Base-by-base conservation (phyloP, 2,329 filamentous ascomycete genomes). In the Basipetospora chlamydospora region DNA sequence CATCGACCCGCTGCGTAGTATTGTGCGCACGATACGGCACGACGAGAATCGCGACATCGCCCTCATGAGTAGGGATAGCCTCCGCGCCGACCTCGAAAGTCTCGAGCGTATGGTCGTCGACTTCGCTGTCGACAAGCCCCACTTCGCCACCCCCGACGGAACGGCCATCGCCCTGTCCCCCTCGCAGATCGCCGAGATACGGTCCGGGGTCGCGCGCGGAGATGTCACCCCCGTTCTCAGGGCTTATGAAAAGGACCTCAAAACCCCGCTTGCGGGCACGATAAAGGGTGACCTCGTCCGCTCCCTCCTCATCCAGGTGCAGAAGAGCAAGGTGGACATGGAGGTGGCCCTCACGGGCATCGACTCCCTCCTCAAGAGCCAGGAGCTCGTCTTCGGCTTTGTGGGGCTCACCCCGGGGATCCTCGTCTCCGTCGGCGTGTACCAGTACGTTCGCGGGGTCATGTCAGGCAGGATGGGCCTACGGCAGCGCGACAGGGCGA, bases 291-390 rank as follows among this genome's bases (percentile, higher is more conserved):
- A 96, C 48, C 67, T 98, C 20, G 72, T 96, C 25, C 78, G 88
- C 35, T 86, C 88, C 4, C 72, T 98, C 20, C 66, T 98, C 30
- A 96, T 98, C 38, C 90, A 98, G 53, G 79, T 98, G 26, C 90
- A 98, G 51, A 98, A 98, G 67, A 96, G 90, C 16, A 98, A 98
- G 63, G 90, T 98, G 7, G 90, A 98, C 51, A 77, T 98, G 10
- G 90, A 98, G 56, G 78, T 96, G 42, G 90, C 90, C 11, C 87
- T 98, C 61, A 85, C 82, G 41, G 90, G 90, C 13, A 98, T 98
- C 45, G 88, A 98, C 62, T 76, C 85, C 23, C 70, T 98, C 22
- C 68, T 98, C 40, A 94, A 90, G 61, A 95, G 87, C 50, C 90
- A 98, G 53, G 88, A 98, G 53, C 70, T 98, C 33, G 83, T 98